phyloP scores from a whole-genome alignment of 805 yeast species.

The Saccharomycopsis babjevae region DNA sequence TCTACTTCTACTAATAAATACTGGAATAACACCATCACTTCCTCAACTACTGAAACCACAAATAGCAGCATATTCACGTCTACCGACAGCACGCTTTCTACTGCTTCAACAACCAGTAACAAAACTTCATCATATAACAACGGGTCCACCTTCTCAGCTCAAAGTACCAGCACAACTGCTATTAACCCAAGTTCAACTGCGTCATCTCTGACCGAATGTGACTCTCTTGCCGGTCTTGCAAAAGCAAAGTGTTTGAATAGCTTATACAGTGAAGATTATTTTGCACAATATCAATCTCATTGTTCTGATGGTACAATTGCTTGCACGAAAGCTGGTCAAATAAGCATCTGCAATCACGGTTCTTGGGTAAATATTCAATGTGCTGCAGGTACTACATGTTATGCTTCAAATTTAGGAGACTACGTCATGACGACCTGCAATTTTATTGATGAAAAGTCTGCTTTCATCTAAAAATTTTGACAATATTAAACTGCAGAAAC shows the following conservation, averaged over 20 bases:
- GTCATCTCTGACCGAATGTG: neutral
- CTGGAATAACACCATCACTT: neutral
- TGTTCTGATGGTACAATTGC: slow-evolving; percentile 43
- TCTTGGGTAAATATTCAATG: slow-evolving; percentile 48
- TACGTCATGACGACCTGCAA: slow-evolving; percentile 41
- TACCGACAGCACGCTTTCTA: neutral
- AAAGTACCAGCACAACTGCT: neutral
- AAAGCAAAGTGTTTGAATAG: slow-evolving; percentile 37
- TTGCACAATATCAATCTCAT: slow-evolving; percentile 15
- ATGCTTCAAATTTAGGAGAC: slow-evolving; percentile 35
- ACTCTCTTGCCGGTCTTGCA: slow-evolving; percentile 29
- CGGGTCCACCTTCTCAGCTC: slow-evolving; percentile 3
- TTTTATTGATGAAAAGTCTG: slow-evolving; percentile 27
- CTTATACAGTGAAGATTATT: slow-evolving; percentile 32
- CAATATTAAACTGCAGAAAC: neutral
- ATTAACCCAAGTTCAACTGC: neutral
- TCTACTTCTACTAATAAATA: neutral
- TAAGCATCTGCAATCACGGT: slow-evolving; percentile 48
- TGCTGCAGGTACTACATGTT: slow-evolving; percentile 56
- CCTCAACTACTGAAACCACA: neutral
- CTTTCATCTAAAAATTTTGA: neutral
- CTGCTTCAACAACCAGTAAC: neutral
- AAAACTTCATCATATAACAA: neutral
- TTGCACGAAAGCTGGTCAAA: slow-evolving; percentile 40
- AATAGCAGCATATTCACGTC: neutral